These are phyloP conservation scores for Microbotryum saponariae DNA, from an alignment of 1,284 basidiomycete genomes.

Conservation along the genomic window DNA sequence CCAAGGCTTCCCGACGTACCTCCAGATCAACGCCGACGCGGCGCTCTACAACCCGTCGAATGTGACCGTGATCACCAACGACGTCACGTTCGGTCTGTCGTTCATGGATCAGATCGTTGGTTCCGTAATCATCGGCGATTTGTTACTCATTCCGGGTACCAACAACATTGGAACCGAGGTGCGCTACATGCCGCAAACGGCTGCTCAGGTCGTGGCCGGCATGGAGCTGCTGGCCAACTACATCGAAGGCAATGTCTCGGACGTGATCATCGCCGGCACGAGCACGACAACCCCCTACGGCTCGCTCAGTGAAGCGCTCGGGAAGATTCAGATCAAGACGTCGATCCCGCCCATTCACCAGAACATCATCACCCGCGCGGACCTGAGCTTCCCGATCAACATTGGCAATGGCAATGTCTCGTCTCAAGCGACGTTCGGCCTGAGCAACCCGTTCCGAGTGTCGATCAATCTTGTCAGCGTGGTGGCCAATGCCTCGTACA, in stretches of 20 bases:
- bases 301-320: constrained; percentile 58
- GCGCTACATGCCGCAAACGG: constrained; percentile 57
- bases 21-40: constrained; percentile 53
- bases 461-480: constrained; percentile 59
- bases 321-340: constrained; percentile 56
- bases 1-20: constrained; percentile 57
- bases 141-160: constrained; percentile 32
- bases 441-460: constrained; percentile 67
- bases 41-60: constrained; percentile 24
- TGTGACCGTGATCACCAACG: constrained; percentile 23
- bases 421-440: constrained; percentile 52
- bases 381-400: constrained; percentile 37
- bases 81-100: constrained; percentile 18
- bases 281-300: constrained; percentile 55
- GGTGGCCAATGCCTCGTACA: constrained; percentile 49
- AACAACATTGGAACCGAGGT: constrained; percentile 48
- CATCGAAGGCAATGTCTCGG: constrained; percentile 54
- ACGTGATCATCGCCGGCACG: constrained; percentile 56
- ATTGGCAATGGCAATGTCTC: constrained; percentile 46
- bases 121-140: constrained; percentile 42
- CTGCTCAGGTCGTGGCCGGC: constrained; percentile 50
- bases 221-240: constrained; percentile 60
- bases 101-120: constrained; percentile 17
- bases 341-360: constrained; percentile 60
- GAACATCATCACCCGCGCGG: constrained; percentile 50